Conservation (phyloP, 225 moss, liverwort and hornwort genomes). For the Pseudoscleropodium purum region DNA sequence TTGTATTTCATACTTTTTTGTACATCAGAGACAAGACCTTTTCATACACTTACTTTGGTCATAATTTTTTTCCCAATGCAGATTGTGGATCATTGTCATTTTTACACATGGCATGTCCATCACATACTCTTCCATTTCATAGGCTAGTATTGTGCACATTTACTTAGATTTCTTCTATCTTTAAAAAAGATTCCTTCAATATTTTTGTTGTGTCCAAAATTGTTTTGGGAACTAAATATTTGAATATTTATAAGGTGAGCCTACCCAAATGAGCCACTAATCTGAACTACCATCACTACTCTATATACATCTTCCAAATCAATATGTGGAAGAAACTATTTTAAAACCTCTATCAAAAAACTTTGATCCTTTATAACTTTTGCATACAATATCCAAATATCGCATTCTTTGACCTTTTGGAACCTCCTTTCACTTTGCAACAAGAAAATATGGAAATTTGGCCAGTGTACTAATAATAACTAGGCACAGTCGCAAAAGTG, state of each 20-base stretch:
- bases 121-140: background rate
- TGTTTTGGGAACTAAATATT: too few relatives aligned
- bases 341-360: background rate
- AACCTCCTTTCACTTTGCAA: background rate
- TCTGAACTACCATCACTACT: background rate
- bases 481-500: too few relatives aligned
- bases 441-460: too few relatives aligned
- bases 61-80: background rate
- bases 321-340: background rate
- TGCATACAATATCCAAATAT: background rate
- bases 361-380: background rate
- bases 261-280: accelerated
- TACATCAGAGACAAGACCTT: background rate
- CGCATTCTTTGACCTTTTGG: accelerated
- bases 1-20: background rate
- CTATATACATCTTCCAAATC: background rate
- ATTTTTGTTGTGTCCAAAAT: background rate
- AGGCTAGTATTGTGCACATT: accelerated
- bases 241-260: background rate
- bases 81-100: background rate
- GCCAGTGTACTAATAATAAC: too few relatives aligned
- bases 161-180: background rate
- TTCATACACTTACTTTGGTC: accelerated
- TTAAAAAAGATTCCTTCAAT: background rate
- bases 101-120: background rate